phyloP scores from a whole-genome alignment of 345 rosid species.

The Eucalyptus virginea region DNA sequence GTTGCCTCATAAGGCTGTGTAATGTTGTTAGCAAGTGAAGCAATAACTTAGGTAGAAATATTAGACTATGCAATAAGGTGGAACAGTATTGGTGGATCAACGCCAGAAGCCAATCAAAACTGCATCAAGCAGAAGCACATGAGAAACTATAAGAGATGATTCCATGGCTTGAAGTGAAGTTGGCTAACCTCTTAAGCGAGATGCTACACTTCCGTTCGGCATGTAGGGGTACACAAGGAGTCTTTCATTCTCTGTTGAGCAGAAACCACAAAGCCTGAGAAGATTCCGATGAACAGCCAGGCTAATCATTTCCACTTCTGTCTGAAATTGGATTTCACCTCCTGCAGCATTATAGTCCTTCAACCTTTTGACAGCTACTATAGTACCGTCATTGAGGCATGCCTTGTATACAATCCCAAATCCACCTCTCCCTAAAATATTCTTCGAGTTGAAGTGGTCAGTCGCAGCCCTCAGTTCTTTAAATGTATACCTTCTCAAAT shows the following conservation, averaged over 20 bases:
- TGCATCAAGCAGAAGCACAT: background rate
- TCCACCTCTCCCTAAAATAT: conserved; percentile 90
- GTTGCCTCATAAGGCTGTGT: background rate
- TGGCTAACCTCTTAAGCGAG: conserved; percentile 71
- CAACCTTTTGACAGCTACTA: conserved; percentile 96
- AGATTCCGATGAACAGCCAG: conserved; percentile 96
- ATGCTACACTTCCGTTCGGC: conserved; percentile 96
- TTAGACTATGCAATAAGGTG: background rate
- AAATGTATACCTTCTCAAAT: conserved; percentile 71
- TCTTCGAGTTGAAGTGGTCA: conserved; percentile 71
- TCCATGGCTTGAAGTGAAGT: background rate
- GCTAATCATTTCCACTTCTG: conserved; percentile 93
- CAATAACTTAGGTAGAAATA: background rate
- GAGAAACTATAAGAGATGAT: background rate
- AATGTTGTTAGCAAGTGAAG: background rate
- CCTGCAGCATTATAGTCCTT: conserved; percentile 81
- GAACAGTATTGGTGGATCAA: background rate
- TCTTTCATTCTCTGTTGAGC: conserved; percentile 84
- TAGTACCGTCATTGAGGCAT: conserved; percentile 51
- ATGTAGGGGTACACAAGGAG: conserved; percentile 93
- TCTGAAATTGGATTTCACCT: conserved; percentile 97
- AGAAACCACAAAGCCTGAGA: conserved; percentile 91
- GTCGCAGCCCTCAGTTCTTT: conserved; percentile 94
- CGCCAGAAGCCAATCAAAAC: background rate
- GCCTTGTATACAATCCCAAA: conserved; percentile 96